Conservation (phyloP, 257 asterid species). For the Scutellaria baicalensis region DNA sequence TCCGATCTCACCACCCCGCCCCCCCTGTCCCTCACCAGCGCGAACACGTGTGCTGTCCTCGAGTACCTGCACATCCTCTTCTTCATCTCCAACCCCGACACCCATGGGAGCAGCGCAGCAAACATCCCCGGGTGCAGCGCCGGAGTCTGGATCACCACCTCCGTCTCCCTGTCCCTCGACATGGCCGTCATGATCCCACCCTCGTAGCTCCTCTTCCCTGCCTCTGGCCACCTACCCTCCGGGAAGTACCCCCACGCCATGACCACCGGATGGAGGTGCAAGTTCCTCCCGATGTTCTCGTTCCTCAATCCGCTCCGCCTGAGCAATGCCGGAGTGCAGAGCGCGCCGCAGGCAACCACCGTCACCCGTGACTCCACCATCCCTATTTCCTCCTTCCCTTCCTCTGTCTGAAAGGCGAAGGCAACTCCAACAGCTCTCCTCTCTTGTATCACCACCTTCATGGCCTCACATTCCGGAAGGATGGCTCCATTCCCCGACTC, state of each 20-base stretch:
- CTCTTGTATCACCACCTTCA: slow-evolving; percentile 26
- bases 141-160: slow-evolving; percentile 63
- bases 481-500: slow-evolving; percentile 59
- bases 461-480: slow-evolving; percentile 61
- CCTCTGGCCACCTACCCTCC: slow-evolving; percentile 48
- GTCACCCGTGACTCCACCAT: slow-evolving; percentile 56
- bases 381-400: slow-evolving; percentile 34
- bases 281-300: slow-evolving; percentile 54
- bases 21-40: slow-evolving; percentile 66
- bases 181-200: slow-evolving; percentile 77
- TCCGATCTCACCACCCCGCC: slow-evolving; percentile 43
- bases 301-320: slow-evolving; percentile 63
- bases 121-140: slow-evolving; percentile 81
- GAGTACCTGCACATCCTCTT: slow-evolving; percentile 50
- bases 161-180: slow-evolving; percentile 36
- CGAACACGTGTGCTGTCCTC: slow-evolving; percentile 56
- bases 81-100: slow-evolving; percentile 57
- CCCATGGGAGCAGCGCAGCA: slow-evolving; percentile 61
- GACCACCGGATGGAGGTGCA: slow-evolving; percentile 75
- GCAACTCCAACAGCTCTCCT: slow-evolving; percentile 45
- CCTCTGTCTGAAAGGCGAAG: slow-evolving; percentile 22
- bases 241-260: slow-evolving; percentile 90
- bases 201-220: slow-evolving; percentile 50
- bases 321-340: slow-evolving; percentile 56
- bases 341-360: slow-evolving; percentile 70